Evolutionary conservation across 352 stramenopile species (phyloP).

Genomic region (Plasmopara halstedii): DNA sequence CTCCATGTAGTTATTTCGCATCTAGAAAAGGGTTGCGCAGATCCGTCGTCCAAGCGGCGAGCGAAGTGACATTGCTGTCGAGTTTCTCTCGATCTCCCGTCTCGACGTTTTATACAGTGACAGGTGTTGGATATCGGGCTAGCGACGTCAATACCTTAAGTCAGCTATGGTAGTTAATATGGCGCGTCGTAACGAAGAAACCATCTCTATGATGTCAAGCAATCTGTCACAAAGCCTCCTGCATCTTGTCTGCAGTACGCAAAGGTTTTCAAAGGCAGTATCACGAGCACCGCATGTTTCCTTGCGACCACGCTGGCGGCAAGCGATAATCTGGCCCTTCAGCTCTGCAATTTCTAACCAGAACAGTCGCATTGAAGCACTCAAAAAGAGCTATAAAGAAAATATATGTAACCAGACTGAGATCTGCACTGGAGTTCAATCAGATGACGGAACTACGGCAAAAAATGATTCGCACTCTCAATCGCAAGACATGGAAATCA

Average conservation of each 20-base stretch:
- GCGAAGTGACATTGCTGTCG: slow-evolving; percentile 5
- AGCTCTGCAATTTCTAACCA: slow-evolving; percentile 28
- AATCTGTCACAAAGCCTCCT: slow-evolving; percentile 19
- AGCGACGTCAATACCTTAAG: no score
- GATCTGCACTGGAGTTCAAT: slow-evolving; percentile 7
- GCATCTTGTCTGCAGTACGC: slow-evolving; percentile 14
- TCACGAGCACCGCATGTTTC: slow-evolving; percentile 10
- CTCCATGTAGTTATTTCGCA: slow-evolving; percentile 12
- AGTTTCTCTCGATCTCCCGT: not conserved
- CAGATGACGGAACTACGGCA: not conserved
- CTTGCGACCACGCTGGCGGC: slow-evolving; percentile 26
- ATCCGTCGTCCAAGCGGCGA: slow-evolving; percentile 1
- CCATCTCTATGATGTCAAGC: slow-evolving; percentile 5
- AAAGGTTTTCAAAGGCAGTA: slow-evolving; percentile 11
- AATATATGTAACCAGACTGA: slow-evolving; percentile 21
- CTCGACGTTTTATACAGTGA: not conserved
- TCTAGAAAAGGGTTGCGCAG: slow-evolving; percentile 17
- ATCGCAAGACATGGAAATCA: slow-evolving; percentile 8
- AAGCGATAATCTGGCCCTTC: slow-evolving; percentile 27
- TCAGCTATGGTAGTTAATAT: slow-evolving; percentile 22
- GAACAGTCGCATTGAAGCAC: slow-evolving; percentile 13
- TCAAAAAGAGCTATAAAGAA: slow-evolving; percentile 7
- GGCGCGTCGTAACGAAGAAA: slow-evolving; percentile 16
- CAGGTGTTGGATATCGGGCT: no score
- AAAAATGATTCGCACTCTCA: slow-evolving; percentile 6